phyloP scores from a whole-genome alignment of 495 filamentous ascomycete species.

The Daldinia concentrica region DNA sequence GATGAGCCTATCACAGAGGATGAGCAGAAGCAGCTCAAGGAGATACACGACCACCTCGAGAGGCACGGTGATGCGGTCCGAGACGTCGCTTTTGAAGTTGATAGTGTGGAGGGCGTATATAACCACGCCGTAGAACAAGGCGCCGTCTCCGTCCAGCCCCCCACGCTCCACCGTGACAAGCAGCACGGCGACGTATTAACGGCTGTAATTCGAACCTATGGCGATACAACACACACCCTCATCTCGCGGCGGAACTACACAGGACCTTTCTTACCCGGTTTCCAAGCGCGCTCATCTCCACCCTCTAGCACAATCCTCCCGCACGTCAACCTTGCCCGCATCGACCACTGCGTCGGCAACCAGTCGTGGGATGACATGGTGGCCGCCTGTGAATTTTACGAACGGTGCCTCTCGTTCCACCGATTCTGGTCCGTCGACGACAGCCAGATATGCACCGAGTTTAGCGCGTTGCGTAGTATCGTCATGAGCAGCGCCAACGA shows the following conservation, averaged over 20 bases:
- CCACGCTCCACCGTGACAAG: constrained; percentile 59
- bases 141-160: constrained; percentile 69
- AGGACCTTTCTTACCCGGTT: constrained; percentile 85
- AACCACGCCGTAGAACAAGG: constrained; percentile 70
- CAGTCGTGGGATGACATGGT: constrained; percentile 92
- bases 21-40: constrained; percentile 67
- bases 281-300: constrained; percentile 57
- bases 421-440: constrained; percentile 96
- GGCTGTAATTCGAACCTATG: constrained; percentile 86
- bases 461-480: constrained; percentile 81
- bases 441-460: constrained; percentile 86
- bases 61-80: constrained; percentile 90
- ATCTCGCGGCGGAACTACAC: constrained; percentile 72
- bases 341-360: constrained; percentile 96
- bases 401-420: constrained; percentile 87
- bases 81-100: constrained; percentile 91
- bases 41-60: constrained; percentile 80
- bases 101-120: constrained; percentile 80
- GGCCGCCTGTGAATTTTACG: constrained; percentile 85
- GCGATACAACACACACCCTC: constrained; percentile 90
- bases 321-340: constrained; percentile 68
- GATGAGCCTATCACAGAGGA: constrained; percentile 60
- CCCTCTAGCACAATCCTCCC: constrained; percentile 58
- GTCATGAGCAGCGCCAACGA: constrained; percentile 85
- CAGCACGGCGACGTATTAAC: constrained; percentile 67